phyloP scores from a whole-genome alignment of 2,329 filamentous ascomycete genomes.

The Aspergillus terreus region DNA sequence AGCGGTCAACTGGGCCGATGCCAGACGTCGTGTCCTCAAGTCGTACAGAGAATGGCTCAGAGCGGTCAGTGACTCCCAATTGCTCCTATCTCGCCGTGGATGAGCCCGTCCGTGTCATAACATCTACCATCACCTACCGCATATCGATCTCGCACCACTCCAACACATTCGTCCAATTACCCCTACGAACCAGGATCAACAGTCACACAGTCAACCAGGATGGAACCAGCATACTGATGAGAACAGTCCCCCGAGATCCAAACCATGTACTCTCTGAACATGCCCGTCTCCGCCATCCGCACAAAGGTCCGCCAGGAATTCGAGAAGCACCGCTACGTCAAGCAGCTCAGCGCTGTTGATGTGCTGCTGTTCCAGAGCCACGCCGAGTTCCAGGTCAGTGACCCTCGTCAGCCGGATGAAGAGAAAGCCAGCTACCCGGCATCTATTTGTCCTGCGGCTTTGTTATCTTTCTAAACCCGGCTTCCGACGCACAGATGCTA shows the following conservation, averaged over 20 bases:
- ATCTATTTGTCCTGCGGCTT: neutral
- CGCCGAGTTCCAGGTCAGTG: conserved; percentile 81
- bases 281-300: conserved; percentile 81
- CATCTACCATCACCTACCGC: neutral
- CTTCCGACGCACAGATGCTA: neutral
- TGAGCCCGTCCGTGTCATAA: neutral
- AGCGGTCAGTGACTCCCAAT: conserved; percentile 64
- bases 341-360: conserved; percentile 82
- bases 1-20: conserved; percentile 89
- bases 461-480: neutral
- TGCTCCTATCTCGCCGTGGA: neutral
- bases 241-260: conserved; percentile 90
- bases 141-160: neutral
- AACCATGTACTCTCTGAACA: conserved; percentile 90
- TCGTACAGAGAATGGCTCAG: conserved; percentile 95
- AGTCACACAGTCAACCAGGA: neutral
- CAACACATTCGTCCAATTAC: too few relatives aligned
- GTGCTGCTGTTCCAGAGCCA: conserved; percentile 88
- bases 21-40: conserved; percentile 77
- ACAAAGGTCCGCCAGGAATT: conserved; percentile 96
- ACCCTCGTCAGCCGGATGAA: neutral
- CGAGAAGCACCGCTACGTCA: conserved; percentile 89
- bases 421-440: too few relatives aligned
- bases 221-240: neutral
- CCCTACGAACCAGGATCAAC: neutral